Evolutionary conservation across 192 early-diverging fungal species (phyloP).

Genomic region (Dispira simplex): DNA sequence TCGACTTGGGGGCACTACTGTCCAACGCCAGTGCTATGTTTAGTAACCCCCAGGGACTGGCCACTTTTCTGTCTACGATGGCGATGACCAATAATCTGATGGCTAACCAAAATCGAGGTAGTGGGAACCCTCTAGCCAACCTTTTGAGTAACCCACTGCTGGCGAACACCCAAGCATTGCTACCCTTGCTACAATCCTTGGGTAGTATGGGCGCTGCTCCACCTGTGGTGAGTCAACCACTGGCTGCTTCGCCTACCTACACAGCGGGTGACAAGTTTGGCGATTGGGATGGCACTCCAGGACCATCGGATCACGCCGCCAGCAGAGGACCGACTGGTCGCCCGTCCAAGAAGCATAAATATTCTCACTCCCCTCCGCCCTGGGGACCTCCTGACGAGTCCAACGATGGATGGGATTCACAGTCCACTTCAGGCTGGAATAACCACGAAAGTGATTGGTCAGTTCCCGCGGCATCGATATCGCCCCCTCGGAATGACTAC

Average conservation of each 20-base stretch:
- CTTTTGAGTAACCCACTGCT: background rate
- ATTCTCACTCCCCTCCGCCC: background rate
- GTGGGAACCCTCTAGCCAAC: background rate
- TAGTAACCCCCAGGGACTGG: constrained; percentile 1
- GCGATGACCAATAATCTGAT: background rate
- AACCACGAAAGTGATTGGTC: too few relatives aligned
- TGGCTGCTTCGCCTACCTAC: background rate
- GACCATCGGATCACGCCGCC: background rate
- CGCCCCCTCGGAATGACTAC: too few relatives aligned
- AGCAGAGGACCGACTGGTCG: background rate
- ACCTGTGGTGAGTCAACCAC: background rate
- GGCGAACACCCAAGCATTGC: background rate
- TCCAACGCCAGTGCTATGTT: background rate
- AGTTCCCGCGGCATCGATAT: too few relatives aligned
- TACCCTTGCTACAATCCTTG: background rate
- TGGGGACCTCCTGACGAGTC: background rate
- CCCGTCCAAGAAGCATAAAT: background rate
- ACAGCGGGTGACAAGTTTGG: background rate
- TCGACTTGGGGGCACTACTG: background rate
- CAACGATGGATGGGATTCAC: background rate
- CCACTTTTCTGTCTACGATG: background rate
- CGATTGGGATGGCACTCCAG: background rate
- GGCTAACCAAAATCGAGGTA: background rate
- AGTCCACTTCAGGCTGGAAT: too few relatives aligned
- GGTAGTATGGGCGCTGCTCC: background rate